These are phyloP conservation scores for Blastobotrys mokoenaii DNA, from an alignment of 805 yeast genomes.

Conservation along the genomic window DNA sequence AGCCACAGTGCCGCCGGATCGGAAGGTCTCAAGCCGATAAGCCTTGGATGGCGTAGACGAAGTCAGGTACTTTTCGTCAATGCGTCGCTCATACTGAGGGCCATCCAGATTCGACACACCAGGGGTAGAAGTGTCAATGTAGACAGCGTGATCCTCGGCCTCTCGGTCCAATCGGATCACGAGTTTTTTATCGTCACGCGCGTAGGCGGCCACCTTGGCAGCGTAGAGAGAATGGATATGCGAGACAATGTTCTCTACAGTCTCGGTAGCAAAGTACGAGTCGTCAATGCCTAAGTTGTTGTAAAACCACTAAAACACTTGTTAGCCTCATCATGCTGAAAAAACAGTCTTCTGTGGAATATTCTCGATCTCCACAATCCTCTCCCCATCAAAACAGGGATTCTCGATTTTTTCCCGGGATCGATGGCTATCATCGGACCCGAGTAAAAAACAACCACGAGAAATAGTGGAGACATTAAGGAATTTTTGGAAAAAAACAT, in stretches of 20 bases:
- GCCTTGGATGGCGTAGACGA: slow-evolving; percentile 31
- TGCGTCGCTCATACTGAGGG: slow-evolving; percentile 56
- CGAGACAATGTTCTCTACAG: slow-evolving; percentile 68
- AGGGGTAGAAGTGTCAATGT: slow-evolving; percentile 64
- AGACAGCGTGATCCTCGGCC: slow-evolving; percentile 80
- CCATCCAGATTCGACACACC: slow-evolving; percentile 38
- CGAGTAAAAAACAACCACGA: too few species aligned
- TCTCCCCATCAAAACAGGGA: too few species aligned
- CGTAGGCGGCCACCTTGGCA: slow-evolving; percentile 84
- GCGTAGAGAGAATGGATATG: slow-evolving; percentile 86
- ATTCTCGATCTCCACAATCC: too few species aligned
- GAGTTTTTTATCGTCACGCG: slow-evolving; percentile 47
- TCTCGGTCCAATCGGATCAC: slow-evolving; percentile 74
- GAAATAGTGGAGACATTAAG: too few species aligned
- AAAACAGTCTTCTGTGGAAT: too few species aligned
- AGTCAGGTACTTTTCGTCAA: slow-evolving; percentile 68
- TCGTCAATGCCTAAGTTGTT: slow-evolving; percentile 83
- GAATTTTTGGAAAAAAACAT: slow-evolving; percentile 12
- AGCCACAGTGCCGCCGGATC: slow-evolving; percentile 33
- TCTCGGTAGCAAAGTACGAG: slow-evolving; percentile 80
- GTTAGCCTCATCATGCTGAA: not conserved
- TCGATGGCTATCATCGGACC: too few species aligned
- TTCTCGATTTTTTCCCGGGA: too few species aligned
- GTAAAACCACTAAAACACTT: slow-evolving; percentile 62
- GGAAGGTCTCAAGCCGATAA: slow-evolving; percentile 72